A percentile compares a stretch with the other conserved stretches of the same genome.
Evolutionary conservation across 192 early-diverging fungal species (phyloP).

Genomic region (Spinellus fusiger): DNA sequence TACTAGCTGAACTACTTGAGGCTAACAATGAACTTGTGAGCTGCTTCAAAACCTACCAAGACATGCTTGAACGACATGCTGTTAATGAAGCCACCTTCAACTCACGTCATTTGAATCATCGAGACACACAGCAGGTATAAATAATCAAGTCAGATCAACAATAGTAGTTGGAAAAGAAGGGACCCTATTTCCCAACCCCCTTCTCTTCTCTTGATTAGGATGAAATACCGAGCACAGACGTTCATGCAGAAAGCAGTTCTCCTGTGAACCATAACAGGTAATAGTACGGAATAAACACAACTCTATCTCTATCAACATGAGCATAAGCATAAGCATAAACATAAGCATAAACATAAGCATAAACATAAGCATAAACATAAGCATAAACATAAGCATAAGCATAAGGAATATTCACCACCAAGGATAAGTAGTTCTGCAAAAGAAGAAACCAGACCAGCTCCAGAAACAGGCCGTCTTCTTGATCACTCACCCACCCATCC

Average conservation of each 20-base stretch:
- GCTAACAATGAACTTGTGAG: slow-evolving; percentile 46
- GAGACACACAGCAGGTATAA: slow-evolving; percentile 2
- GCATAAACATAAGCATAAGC: too few relatives aligned
- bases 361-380: too few relatives aligned
- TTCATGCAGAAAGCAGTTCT: slow-evolving; percentile 1
- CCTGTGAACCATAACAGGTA: neutral
- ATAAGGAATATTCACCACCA: too few relatives aligned
- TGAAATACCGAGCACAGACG: neutral
- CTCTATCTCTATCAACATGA: too few relatives aligned
- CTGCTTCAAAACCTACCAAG: slow-evolving; percentile 48
- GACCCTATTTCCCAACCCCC: neutral
- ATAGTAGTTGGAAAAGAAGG: neutral
- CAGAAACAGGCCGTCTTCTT: too few relatives aligned
- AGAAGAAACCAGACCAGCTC: too few relatives aligned
- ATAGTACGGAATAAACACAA: neutral
- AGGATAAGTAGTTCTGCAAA: too few relatives aligned
- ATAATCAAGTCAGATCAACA: slow-evolving; percentile 3
- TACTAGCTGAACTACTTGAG: slow-evolving; percentile 39
- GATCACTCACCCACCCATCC: too few relatives aligned
- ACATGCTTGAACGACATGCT: slow-evolving; percentile 48
- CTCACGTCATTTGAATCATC: slow-evolving; percentile 23
- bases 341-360: too few relatives aligned
- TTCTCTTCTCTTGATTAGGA: neutral
- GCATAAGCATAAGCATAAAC: too few relatives aligned
- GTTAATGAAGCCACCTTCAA: slow-evolving; percentile 35